Percentiles rank a stretch among this genome's conserved stretches.
These are phyloP conservation scores for Populus davidiana DNA, from an alignment of 345 rosid species.

Conservation along the genomic window DNA sequence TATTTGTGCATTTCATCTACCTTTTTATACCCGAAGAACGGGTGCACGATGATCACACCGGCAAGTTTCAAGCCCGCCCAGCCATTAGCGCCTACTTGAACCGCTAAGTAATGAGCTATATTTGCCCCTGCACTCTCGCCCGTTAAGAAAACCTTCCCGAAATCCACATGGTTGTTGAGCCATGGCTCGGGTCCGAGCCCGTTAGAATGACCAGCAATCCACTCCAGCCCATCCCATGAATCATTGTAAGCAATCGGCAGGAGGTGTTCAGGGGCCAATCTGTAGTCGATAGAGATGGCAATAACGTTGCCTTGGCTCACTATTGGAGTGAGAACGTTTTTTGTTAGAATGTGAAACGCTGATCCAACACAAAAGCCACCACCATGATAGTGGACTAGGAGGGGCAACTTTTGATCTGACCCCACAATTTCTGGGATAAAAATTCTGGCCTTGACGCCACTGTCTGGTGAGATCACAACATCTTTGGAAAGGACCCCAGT, in stretches of 20 bases:
- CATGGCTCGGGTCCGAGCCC: constrained; percentile 26
- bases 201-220: constrained; percentile 14
- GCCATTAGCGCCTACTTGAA: constrained; percentile 15
- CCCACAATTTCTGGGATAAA: too few relatives aligned
- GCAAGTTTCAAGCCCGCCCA: background rate
- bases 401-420: constrained; percentile 37
- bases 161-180: constrained; percentile 19
- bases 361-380: constrained; percentile 25
- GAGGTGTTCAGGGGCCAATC: constrained; percentile 20
- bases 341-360: constrained; percentile 2
- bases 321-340: too few relatives aligned
- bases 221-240: constrained; percentile 16
- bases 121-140: constrained; percentile 29
- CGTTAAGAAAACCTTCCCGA: constrained; percentile 8
- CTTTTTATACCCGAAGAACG: constrained; percentile 36
- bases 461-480: too few relatives aligned
- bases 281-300: constrained; percentile 19
- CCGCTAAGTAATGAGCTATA: constrained; percentile 23
- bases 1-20: constrained; percentile 31
- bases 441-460: too few relatives aligned
- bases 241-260: constrained; percentile 20
- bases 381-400: constrained; percentile 35
- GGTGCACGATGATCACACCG: background rate
- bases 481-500: too few relatives aligned
- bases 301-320: constrained; percentile 10